These are phyloP conservation scores for Gynostemma pentaphyllum DNA, from an alignment of 306 rosid species.

Conservation along the genomic window DNA sequence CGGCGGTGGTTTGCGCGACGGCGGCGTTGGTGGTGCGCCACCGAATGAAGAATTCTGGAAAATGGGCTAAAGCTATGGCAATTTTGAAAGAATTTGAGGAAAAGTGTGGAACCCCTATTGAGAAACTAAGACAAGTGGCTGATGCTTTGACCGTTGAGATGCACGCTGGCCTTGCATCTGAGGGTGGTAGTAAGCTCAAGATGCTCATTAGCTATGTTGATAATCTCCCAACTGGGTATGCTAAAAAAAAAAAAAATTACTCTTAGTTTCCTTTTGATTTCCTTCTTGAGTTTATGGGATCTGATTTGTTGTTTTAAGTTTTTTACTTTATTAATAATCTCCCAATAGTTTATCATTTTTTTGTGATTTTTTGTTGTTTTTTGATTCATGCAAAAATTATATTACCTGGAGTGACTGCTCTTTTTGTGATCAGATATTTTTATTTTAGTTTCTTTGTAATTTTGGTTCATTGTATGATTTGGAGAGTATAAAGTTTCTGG, in stretches of 20 bases:
- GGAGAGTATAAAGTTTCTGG: background rate
- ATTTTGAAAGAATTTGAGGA: constrained; percentile 64
- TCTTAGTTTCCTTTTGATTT: background rate
- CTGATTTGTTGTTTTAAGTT: background rate
- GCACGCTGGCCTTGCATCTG: constrained; percentile 93
- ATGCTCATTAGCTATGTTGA: constrained; percentile 76
- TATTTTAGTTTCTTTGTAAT: background rate
- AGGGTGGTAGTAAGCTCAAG: constrained; percentile 87
- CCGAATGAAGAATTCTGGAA: constrained; percentile 28
- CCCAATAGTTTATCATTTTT: background rate
- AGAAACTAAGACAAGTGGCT: constrained; percentile 52
- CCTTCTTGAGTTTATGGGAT: background rate
- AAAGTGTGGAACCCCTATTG: constrained; percentile 51
- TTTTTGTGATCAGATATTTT: background rate
- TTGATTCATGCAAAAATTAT: constrained; percentile 1
- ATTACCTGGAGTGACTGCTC: no score
- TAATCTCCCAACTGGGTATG: constrained; percentile 80
- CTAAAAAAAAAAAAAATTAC: background rate
- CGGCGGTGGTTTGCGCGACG: constrained; percentile 30
- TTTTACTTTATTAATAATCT: background rate
- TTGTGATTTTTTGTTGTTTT: background rate
- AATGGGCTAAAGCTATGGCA: constrained; percentile 40
- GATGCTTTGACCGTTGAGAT: constrained; percentile 85
- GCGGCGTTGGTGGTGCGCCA: constrained; percentile 51
- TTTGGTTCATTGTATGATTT: background rate